Conservation (phyloP, 441 rosid genomes). For the Raphanus hybrid region DNA sequence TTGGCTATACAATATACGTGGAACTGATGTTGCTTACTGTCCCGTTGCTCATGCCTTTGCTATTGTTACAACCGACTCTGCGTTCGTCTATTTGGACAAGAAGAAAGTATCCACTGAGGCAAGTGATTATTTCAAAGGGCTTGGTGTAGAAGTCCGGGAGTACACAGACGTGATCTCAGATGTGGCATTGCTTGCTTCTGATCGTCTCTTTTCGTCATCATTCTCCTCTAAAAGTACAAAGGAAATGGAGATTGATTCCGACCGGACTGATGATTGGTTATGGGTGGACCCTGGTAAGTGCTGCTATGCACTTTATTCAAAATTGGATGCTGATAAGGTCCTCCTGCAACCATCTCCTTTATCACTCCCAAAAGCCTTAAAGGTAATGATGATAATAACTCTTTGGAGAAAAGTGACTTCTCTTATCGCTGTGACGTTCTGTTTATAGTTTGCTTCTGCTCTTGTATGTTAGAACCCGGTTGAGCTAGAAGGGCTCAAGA, state of each 20-base stretch:
- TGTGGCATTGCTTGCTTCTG: constrained; percentile 2
- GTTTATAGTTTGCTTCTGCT: background rate
- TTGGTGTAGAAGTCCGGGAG: background rate
- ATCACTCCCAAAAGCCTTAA: constrained; percentile 1
- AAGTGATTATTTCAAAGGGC: constrained; percentile 1
- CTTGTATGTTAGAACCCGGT: background rate
- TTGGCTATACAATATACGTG: constrained; percentile 4
- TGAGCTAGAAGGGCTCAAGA: constrained; percentile 5
- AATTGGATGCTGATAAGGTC: background rate
- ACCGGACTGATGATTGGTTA: background rate
- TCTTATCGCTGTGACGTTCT: background rate
- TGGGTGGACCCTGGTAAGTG: background rate
- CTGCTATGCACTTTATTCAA: background rate
- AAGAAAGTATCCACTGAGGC: constrained; percentile 8
- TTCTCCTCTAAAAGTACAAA: background rate
- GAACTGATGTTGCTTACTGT: constrained; percentile 2
- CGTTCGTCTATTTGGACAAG: background rate
- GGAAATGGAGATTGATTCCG: background rate
- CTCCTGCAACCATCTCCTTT: background rate
- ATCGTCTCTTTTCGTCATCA: background rate
- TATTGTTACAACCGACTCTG: constrained; percentile 1
- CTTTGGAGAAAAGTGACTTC: background rate
- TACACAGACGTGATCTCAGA: constrained; percentile 3
- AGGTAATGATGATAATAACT: background rate
- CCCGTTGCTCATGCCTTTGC: constrained; percentile 1